phyloP scores from a whole-genome alignment of 108 stramenopile genomes.

The Skeletonema grethae region DNA sequence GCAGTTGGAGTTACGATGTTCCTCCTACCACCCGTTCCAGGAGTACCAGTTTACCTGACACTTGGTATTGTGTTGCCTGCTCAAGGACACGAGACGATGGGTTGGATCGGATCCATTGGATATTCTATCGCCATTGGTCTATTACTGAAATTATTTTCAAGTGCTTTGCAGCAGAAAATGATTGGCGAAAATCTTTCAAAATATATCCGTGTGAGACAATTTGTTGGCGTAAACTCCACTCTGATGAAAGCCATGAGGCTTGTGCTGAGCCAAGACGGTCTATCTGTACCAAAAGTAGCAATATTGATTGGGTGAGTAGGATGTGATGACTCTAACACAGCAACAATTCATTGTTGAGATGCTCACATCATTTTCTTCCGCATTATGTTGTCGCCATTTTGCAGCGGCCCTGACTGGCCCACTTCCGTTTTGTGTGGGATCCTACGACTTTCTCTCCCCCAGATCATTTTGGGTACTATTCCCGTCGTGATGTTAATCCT shows the following conservation, averaged over 20 bases:
- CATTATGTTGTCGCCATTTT: neutral
- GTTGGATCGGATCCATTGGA: slow-evolving; percentile 44
- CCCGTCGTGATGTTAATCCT: slow-evolving; percentile 62
- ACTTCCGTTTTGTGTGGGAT: slow-evolving; percentile 69
- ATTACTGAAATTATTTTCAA: slow-evolving; percentile 54
- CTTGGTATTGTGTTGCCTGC: slow-evolving; percentile 55
- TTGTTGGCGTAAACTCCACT: slow-evolving; percentile 56
- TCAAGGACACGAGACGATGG: slow-evolving; percentile 40
- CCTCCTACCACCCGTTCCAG: slow-evolving; percentile 64
- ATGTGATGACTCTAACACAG: neutral
- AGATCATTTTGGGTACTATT: slow-evolving; percentile 64
- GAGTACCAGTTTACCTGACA: slow-evolving; percentile 64
- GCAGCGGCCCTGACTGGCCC: slow-evolving; percentile 32
- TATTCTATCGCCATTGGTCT: slow-evolving; percentile 46
- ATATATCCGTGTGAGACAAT: slow-evolving; percentile 50
- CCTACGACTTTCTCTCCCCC: slow-evolving; percentile 54
- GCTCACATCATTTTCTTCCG: neutral
- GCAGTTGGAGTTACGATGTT: slow-evolving; percentile 56
- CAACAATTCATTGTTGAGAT: neutral
- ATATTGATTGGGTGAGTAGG: slow-evolving; percentile 50
- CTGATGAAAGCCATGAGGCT: slow-evolving; percentile 55
- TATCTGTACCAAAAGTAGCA: slow-evolving; percentile 56
- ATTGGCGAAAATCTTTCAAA: slow-evolving; percentile 54
- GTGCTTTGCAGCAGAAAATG: slow-evolving; percentile 60
- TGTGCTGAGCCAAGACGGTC: slow-evolving; percentile 44